Evolutionary conservation across 805 yeast species (phyloP), one percentile per base, ranked within the genome.

Genomic region (Alloascoidea hylecoeti): DNA sequence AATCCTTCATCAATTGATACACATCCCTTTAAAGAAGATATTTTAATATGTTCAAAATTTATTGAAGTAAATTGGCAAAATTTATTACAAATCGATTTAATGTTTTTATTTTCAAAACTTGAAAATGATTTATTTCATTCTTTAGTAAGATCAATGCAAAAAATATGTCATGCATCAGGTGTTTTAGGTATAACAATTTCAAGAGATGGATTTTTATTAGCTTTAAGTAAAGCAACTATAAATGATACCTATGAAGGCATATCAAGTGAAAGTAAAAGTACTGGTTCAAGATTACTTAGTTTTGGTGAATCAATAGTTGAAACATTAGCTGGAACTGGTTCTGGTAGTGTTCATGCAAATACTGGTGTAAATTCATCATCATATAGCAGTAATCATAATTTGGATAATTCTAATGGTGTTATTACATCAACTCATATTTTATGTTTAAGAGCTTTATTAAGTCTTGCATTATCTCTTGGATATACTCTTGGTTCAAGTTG

Each of bases 401-500:
- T 9, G 2, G 3, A 36, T 14, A 15, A 33, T 18, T 14, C 17
- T 35, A 13, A 34, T 18, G n/a, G n/a, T n/a, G 33, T 38, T 18
- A 39, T n/a, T 19, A 16, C 30, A 9, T 23, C 30, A 9, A 23
- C 30, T 23, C 30, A 83, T 43, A 66, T 83, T 1, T 66, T 78
- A 5, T 75, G 95, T 46, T 70, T 85, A 32, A 64, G 95, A 37
- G 96, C 95, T 0, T 55, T 89, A 30, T 60, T 78, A 3, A 81
- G 84, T 42, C 60, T 89, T 36, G 86, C 89, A 0, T 68, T 77
- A 2, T 81, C 95, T 0, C 56, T 89, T n/a, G 96, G 96, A 0
- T 70, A 88, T 1, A 69, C 75, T 1, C 62, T 89, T 13, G 69
- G 68, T 4, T 52, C 44, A 1, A 72, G 80, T 19, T 89, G 97